Evolutionary conservation across 257 asterid genomes (phyloP).

Genomic region (Scutellaria galericulata): DNA sequence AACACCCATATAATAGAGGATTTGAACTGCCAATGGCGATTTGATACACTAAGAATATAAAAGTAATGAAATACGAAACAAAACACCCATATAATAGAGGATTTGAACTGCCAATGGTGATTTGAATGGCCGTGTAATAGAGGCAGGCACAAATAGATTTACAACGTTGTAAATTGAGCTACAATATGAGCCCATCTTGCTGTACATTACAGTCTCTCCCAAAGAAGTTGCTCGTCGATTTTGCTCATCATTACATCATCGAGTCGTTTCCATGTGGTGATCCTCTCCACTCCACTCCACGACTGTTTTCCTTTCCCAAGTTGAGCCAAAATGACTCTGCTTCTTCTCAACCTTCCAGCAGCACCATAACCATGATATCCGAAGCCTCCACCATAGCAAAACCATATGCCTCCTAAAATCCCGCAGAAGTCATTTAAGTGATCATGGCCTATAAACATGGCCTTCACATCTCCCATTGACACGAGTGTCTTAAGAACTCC

Average conservation of each 20-base stretch:
- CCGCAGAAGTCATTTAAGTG: constrained; percentile 95
- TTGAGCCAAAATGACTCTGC: constrained; percentile 73
- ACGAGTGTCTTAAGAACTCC: constrained; percentile 71
- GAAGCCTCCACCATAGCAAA: constrained; percentile 93
- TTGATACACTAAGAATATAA: too few species aligned
- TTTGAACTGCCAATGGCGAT: too few species aligned
- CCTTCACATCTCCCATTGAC: constrained; percentile 80
- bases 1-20: too few species aligned
- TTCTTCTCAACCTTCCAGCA: constrained; percentile 79
- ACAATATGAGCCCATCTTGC: too few species aligned
- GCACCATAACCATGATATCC: constrained; percentile 94
- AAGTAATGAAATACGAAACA: too few species aligned
- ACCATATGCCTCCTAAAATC: constrained; percentile 71
- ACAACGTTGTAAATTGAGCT: too few species aligned
- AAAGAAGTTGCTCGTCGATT: constrained; percentile 77
- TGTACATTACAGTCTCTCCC: constrained; percentile 51
- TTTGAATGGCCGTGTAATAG: too few species aligned
- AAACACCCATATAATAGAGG: too few species aligned
- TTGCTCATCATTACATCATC: constrained; percentile 64
- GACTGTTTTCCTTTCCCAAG: constrained; percentile 61
- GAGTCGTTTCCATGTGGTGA: constrained; percentile 87
- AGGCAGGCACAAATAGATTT: too few species aligned
- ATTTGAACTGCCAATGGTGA: too few species aligned
- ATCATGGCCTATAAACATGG: constrained; percentile 90
- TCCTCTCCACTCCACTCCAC: constrained; percentile 70